Percentiles rank a stretch among this genome's conserved stretches.
These are phyloP conservation scores for Fusarium liriodendri DNA, from an alignment of 2,329 filamentous ascomycete species.

Conservation along the genomic window DNA sequence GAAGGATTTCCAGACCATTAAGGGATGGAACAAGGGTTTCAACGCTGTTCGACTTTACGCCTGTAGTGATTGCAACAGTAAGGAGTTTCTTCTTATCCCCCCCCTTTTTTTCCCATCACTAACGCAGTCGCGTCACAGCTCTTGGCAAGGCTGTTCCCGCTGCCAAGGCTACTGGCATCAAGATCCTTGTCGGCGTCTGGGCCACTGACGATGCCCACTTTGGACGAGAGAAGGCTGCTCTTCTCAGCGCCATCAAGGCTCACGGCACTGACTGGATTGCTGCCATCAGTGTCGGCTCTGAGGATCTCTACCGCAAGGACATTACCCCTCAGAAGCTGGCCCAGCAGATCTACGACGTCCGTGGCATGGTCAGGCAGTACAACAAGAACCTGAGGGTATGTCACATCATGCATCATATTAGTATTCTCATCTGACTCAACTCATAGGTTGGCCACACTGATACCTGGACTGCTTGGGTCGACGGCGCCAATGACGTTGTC, in stretches of 20 bases:
- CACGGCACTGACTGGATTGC: constrained; percentile 40
- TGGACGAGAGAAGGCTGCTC: constrained; percentile 38
- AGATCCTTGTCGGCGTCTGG: constrained; percentile 40
- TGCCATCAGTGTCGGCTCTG: constrained; percentile 39
- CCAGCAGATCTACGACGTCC: constrained; percentile 40
- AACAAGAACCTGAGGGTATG: constrained; percentile 37
- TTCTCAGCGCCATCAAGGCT: constrained; percentile 39
- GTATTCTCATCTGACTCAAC: constrained; percentile 1
- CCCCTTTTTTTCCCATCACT: background rate
- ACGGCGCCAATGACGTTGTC: constrained; percentile 39
- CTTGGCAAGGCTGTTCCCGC: constrained; percentile 39
- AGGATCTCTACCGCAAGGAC: constrained; percentile 41
- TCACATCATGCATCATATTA: background rate
- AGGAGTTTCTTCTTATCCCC: background rate
- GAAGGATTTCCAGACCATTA: constrained; percentile 41
- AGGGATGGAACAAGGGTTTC: constrained; percentile 41
- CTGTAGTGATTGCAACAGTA: constrained; percentile 37
- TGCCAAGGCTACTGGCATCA: constrained; percentile 39
- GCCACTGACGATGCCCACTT: constrained; percentile 39
- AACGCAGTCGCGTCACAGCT: constrained; percentile 11
- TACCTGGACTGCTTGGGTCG: constrained; percentile 42
- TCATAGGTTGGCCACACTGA: constrained; percentile 38
- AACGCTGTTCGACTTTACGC: constrained; percentile 40
- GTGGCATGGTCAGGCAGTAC: constrained; percentile 39
- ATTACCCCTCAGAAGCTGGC: constrained; percentile 39